Base-by-base conservation (phyloP, 352 stramenopile species). In the Phytophthora boehmeriae region DNA sequence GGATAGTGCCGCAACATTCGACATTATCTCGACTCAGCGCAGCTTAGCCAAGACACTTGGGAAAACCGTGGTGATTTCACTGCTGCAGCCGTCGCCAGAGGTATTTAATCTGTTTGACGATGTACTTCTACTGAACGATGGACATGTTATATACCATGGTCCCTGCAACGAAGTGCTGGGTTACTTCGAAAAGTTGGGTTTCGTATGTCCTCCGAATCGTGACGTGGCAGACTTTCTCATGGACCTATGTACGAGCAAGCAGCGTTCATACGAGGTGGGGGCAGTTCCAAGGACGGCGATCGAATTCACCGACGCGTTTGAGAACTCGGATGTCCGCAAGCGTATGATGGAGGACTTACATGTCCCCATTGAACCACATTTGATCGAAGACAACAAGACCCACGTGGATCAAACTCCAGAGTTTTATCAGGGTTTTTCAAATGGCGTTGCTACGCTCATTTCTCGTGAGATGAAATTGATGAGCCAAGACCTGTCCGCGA, bases 21-120 rank as follows among this genome's bases (percentile, higher is more conserved):
- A 78, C 30, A 80, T 80, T 49, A 58, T 78, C 35, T 65, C 60
- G 30, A 62, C 54, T 11, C 65, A 79, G 42, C 54, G 66, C 10
- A 67, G 61, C 17, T 23, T 80, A 8, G 69, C 76, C 6, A 63
- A 82, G 46, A 50, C 22, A 3, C 56, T 84, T 10, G 50, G 66
- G 10, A 68, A 74, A 25, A 87, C 77, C 0, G 34, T 71, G 6
- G 75, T 89, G n/a, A 75, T 96, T 4, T 83, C 85, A 2, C 65
- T 97, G 36, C 63, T 96, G 5, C 73, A 98, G 67, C 92, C 93
- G 20, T 80, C 92, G 5, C 93, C 93, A 3, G 92, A 98, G 71
- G 89, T 94, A 4, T 95, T 93, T 36, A 78, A 81, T 8, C 59
- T 97, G 11, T 98, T 98, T 66, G 93, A 98, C 68, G 84, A 98